Percentiles rank a stretch among this genome's conserved stretches.
phyloP scores from a whole-genome alignment of 176 grass and related monocot genomes.

The Tillandsia leiboldiana region DNA sequence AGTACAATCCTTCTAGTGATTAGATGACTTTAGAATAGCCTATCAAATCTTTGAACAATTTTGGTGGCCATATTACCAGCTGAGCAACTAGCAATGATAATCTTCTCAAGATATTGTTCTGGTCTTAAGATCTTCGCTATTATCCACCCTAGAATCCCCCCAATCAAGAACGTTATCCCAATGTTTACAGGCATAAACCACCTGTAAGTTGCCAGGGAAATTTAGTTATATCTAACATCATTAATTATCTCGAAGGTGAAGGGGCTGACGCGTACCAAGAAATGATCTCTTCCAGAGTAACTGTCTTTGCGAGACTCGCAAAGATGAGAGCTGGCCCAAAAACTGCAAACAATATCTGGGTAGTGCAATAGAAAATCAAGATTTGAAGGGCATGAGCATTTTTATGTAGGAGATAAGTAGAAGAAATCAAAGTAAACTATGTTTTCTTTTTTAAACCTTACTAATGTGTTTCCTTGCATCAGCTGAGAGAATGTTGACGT shows the following conservation, averaged over 20 bases:
- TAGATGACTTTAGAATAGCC: not conserved
- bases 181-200: slow-evolving; percentile 72
- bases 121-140: slow-evolving; percentile 31
- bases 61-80: slow-evolving; percentile 22
- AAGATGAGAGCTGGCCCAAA: slow-evolving; percentile 49
- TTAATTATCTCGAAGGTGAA: not conserved
- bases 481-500: slow-evolving; percentile 22
- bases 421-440: not conserved
- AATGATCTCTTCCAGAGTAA: slow-evolving; percentile 49
- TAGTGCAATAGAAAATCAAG: not conserved
- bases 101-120: slow-evolving; percentile 18
- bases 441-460: slow-evolving; percentile 28
- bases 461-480: slow-evolving; percentile 35
- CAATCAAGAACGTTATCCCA: slow-evolving; percentile 30
- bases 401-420: not conserved
- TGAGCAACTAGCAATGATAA: slow-evolving; percentile 47
- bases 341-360: slow-evolving; percentile 30
- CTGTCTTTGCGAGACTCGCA: slow-evolving; percentile 39
- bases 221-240: not conserved
- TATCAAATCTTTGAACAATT: not conserved
- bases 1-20: not conserved
- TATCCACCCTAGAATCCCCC: slow-evolving; percentile 36
- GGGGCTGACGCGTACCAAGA: slow-evolving; percentile 34
- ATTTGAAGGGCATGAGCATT: not conserved
- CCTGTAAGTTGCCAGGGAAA: slow-evolving; percentile 19